Evolutionary conservation across 805 yeast genomes (phyloP).

Genomic region (Wickerhamiella siamensis): DNA sequence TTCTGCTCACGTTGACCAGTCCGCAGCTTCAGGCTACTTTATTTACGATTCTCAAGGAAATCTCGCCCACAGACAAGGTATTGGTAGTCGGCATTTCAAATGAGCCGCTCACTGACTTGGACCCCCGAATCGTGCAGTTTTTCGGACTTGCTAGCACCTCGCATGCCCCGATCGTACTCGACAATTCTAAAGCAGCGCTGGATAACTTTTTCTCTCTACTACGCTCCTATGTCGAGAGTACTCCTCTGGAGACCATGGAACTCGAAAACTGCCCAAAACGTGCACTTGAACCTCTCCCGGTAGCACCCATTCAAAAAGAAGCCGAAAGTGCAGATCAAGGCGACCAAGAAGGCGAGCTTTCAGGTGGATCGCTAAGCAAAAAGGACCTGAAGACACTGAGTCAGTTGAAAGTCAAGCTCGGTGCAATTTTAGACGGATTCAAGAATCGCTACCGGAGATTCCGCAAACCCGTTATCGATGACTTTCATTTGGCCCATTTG

Average conservation of each 20-base stretch:
- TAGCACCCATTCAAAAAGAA: slow-evolving; percentile 24
- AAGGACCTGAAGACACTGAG: slow-evolving; percentile 73
- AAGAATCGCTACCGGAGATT: slow-evolving; percentile 78
- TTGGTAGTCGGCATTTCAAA: slow-evolving; percentile 63
- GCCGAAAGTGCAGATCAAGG: neutral
- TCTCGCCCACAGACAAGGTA: slow-evolving; percentile 59
- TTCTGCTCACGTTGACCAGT: slow-evolving; percentile 57
- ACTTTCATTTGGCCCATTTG: slow-evolving; percentile 51
- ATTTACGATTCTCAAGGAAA: slow-evolving; percentile 48
- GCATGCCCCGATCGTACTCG: slow-evolving; percentile 28
- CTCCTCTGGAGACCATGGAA: slow-evolving; percentile 61
- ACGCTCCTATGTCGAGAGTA: slow-evolving; percentile 41
- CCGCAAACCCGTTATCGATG: slow-evolving; percentile 82
- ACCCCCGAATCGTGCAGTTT: slow-evolving; percentile 34
- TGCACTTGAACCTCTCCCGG: slow-evolving; percentile 29
- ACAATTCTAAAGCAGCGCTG: slow-evolving; percentile 29
- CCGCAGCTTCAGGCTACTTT: slow-evolving; percentile 60
- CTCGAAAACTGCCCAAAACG: slow-evolving; percentile 33
- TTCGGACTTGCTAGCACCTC: slow-evolving; percentile 46
- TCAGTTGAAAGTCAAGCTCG: slow-evolving; percentile 66
- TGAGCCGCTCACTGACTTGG: slow-evolving; percentile 28
- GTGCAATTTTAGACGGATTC: slow-evolving; percentile 80
- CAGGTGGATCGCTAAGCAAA: neutral
- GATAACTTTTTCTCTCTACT: slow-evolving; percentile 40
- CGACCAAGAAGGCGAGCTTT: neutral